These are phyloP conservation scores for Closterium sp. DNA, from an alignment of 139 green algal species.

Conservation along the genomic window DNA sequence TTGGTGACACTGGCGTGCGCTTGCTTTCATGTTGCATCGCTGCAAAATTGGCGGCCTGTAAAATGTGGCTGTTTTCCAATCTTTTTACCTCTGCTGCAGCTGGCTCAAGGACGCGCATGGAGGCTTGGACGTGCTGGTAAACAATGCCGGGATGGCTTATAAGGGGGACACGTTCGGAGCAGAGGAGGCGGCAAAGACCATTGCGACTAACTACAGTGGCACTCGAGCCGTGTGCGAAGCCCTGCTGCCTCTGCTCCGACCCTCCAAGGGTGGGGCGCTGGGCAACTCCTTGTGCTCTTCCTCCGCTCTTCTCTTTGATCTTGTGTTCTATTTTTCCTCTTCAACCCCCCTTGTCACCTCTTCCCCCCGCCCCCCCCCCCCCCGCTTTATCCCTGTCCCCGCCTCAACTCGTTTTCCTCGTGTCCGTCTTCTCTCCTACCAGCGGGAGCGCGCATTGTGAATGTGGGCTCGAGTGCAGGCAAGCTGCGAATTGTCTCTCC, in stretches of 20 bases:
- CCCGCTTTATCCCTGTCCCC: too few relatives aligned
- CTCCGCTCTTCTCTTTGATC: too few relatives aligned
- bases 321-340: too few relatives aligned
- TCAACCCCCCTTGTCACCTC: too few relatives aligned
- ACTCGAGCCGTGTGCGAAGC: constrained; percentile 42
- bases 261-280: not conserved
- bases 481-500: constrained; percentile 43
- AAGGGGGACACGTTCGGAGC: constrained; percentile 53
- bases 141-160: constrained; percentile 57
- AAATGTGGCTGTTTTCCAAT: not conserved
- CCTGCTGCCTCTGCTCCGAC: constrained; percentile 44
- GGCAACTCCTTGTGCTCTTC: too few relatives aligned
- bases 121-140: constrained; percentile 52
- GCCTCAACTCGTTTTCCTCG: too few relatives aligned
- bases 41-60: too few relatives aligned
- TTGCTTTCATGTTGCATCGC: too few relatives aligned
- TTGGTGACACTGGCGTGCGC: too few relatives aligned
- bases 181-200: constrained; percentile 44
- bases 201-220: constrained; percentile 50
- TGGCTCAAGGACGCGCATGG: constrained; percentile 49
- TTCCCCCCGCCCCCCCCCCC: not conserved
- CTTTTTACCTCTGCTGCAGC: not conserved
- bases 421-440: too few relatives aligned
- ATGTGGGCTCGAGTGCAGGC: constrained; percentile 41
- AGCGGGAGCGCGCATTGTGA: constrained; percentile 38